Evolutionary conservation across 345 rosid species (phyloP).

Genomic region (Syzygium jambos): DNA sequence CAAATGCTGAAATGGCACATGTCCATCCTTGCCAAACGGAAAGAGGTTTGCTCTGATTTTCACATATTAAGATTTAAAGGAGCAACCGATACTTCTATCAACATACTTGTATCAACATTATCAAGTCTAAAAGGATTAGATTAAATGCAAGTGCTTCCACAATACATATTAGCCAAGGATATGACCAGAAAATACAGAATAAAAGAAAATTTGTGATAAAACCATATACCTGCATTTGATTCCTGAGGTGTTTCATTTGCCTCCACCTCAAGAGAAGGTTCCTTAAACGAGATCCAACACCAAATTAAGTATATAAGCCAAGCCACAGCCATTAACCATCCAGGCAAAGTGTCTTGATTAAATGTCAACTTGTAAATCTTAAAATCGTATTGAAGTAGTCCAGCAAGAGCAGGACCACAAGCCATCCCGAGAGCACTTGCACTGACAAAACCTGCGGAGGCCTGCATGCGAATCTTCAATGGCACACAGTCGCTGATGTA

Average conservation of each 20-base stretch:
- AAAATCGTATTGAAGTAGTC: conserved; percentile 80
- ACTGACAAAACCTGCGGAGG: conserved; percentile 99
- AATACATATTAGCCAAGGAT: neutral
- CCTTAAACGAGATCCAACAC: conserved; percentile 78
- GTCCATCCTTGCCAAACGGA: neutral
- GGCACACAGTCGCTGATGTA: conserved; percentile 99
- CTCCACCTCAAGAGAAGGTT: conserved; percentile 59
- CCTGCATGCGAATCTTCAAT: conserved; percentile 81
- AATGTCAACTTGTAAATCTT: conserved; percentile 74
- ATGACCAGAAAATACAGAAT: neutral
- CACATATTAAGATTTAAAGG: neutral
- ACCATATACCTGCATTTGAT: conserved; percentile 41
- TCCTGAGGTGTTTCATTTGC: conserved; percentile 25
- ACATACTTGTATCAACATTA: neutral
- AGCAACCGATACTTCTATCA: neutral
- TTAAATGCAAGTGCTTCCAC: neutral
- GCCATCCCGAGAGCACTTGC: conserved; percentile 99
- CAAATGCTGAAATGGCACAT: neutral
- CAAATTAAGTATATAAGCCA: conserved; percentile 85
- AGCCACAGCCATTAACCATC: conserved; percentile 96
- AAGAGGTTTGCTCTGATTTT: neutral
- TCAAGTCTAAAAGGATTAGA: neutral
- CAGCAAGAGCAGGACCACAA: conserved; percentile 99
- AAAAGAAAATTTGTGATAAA: neutral
- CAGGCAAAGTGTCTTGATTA: conserved; percentile 81